These are phyloP conservation scores for Chlamydomonas applanata DNA, from an alignment of 139 green algal species.

Conservation along the genomic window DNA sequence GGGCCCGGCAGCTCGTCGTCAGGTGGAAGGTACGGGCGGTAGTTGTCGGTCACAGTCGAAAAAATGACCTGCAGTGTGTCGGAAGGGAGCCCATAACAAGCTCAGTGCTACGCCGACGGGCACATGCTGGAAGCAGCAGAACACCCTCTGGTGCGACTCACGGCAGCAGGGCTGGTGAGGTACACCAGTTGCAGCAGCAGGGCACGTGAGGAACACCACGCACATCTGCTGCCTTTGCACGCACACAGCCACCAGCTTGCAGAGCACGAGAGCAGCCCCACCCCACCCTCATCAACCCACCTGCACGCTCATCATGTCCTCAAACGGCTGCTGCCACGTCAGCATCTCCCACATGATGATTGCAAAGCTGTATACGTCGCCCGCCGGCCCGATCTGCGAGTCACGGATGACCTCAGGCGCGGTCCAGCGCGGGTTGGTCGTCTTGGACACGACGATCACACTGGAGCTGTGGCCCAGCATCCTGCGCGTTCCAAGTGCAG, in stretches of 20 bases:
- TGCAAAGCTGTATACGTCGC: conserved; percentile 55
- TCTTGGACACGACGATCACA: conserved; percentile 33
- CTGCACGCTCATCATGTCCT: conserved; percentile 64
- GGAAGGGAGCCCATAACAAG: background rate
- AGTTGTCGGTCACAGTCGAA: conserved; percentile 55
- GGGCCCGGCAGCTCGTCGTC: conserved; percentile 45
- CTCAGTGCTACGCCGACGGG: too few species aligned
- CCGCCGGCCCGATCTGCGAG: conserved; percentile 18
- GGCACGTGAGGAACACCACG: too few species aligned
- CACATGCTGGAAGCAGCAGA: too few species aligned
- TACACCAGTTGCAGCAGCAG: too few species aligned
- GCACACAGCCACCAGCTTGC: too few species aligned
- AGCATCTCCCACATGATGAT: conserved; percentile 77
- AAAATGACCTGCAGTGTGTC: conserved; percentile 58
- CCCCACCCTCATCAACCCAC: conserved; percentile 5
- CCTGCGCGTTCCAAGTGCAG: too few species aligned
- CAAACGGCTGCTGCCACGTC: conserved; percentile 84
- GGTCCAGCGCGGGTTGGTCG: conserved; percentile 62
- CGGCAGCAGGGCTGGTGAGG: too few species aligned
- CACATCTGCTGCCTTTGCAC: too few species aligned
- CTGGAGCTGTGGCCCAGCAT: conserved; percentile 22
- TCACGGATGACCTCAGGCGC: conserved; percentile 57
- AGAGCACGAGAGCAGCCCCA: too few species aligned
- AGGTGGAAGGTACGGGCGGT: conserved; percentile 57
- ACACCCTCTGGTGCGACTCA: too few species aligned